Evolutionary conservation across 306 rosid species (phyloP).

Genomic region (Trifolium repens): DNA sequence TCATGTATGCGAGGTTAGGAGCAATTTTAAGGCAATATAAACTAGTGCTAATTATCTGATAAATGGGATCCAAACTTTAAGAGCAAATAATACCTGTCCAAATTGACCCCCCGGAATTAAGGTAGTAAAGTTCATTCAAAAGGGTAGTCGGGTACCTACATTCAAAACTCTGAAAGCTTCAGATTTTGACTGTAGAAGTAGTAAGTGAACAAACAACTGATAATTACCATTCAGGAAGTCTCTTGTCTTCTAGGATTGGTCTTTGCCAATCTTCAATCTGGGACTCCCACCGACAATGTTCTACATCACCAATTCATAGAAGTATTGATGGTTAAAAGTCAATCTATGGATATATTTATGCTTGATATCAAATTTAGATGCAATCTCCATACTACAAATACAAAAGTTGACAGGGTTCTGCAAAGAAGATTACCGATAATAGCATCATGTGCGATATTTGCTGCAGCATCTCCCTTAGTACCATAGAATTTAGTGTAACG

Average conservation of each 20-base stretch:
- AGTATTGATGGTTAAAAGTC: conserved; percentile 30
- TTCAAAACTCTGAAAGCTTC: conserved; percentile 37
- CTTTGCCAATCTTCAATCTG: conserved; percentile 96
- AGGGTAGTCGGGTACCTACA: conserved; percentile 92
- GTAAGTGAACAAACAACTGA: conserved; percentile 35
- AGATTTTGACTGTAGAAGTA: conserved; percentile 32
- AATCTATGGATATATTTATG: conserved; percentile 5
- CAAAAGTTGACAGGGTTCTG: conserved; percentile 34
- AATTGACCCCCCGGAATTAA: conserved; percentile 87
- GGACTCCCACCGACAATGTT: conserved; percentile 79
- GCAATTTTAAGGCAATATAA: conserved; percentile 13
- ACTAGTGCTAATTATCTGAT: conserved; percentile 5
- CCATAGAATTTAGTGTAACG: conserved; percentile 93
- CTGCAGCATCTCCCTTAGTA: conserved; percentile 77
- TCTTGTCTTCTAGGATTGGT: conserved; percentile 88
- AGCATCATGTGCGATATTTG: conserved; percentile 86
- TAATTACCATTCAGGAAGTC: conserved; percentile 92
- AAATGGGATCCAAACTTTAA: conserved; percentile 25
- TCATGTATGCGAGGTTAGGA: conserved; percentile 20
- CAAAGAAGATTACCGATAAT: conserved; percentile 66
- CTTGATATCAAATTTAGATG: conserved; percentile 26
- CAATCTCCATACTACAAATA: conserved; percentile 26
- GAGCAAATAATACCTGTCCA: conserved; percentile 80
- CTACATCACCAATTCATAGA: conserved; percentile 50
- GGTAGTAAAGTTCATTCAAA: conserved; percentile 88